phyloP scores from a whole-genome alignment of 306 rosid genomes.

The Cyclanthera cordifolia region DNA sequence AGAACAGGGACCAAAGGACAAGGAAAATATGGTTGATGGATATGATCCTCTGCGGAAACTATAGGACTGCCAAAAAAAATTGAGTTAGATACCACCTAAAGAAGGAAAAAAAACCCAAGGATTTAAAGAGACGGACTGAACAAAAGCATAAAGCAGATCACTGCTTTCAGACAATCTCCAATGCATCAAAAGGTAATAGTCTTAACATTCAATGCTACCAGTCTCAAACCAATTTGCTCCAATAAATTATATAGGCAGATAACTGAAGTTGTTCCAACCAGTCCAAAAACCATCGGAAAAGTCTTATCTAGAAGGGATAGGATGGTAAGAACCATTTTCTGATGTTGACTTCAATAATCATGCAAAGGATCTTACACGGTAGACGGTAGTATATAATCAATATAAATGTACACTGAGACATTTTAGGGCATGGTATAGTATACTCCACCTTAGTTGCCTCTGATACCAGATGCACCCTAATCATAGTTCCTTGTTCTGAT shows the following conservation, averaged over 20 bases:
- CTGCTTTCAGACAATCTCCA: neutral
- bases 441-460: constrained; percentile 81
- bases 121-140: neutral
- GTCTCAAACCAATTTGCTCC: neutral
- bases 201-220: neutral
- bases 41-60: constrained; percentile 94
- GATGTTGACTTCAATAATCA: neutral
- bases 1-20: constrained; percentile 73
- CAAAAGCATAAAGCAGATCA: neutral
- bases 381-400: neutral
- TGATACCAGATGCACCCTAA: constrained; percentile 77
- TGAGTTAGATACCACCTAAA: constrained; percentile 21
- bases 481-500: constrained; percentile 89
- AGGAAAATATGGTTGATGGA: constrained; percentile 71
- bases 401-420: neutral
- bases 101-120: neutral
- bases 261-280: neutral
- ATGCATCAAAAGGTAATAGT: neutral
- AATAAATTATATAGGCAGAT: neutral
- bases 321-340: neutral
- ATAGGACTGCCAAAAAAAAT: constrained; percentile 47
- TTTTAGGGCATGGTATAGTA: constrained; percentile 6
- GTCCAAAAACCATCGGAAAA: neutral
- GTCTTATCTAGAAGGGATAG: neutral
- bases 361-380: neutral